Conservation (phyloP, 768 basidiomycete genomes). For the Tephrocybe rancida region DNA sequence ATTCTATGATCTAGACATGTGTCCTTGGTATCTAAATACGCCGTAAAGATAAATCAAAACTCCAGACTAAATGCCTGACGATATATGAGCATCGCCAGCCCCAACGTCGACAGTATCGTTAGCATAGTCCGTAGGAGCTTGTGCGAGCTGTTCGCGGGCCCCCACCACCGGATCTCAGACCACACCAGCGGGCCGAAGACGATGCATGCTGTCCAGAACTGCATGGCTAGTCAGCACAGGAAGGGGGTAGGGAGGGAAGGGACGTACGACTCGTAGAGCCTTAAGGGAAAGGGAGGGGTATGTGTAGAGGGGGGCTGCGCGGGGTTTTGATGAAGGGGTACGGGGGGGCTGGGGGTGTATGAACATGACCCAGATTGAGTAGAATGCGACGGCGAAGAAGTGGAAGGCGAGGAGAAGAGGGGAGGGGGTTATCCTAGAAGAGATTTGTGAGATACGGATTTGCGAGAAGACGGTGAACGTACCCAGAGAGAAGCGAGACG, state of each 20-base stretch:
- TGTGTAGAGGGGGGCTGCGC: conserved; percentile 50
- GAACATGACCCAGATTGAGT: conserved; percentile 91
- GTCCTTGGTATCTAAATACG: too few relatives aligned
- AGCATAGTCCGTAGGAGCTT: conserved; percentile 1
- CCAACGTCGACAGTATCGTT: conserved; percentile 2
- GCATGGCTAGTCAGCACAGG: conserved; percentile 2
- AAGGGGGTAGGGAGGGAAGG: conserved; percentile 1
- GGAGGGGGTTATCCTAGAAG: background rate
- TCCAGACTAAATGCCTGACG: conserved; percentile 6
- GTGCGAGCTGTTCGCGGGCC: conserved; percentile 24
- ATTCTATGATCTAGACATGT: too few relatives aligned
- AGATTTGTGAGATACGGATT: background rate
- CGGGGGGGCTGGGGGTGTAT: conserved; percentile 42
- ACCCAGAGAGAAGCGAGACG: conserved; percentile 90
- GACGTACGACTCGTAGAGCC: conserved; percentile 71
- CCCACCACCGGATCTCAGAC: conserved; percentile 84
- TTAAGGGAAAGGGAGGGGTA: conserved; percentile 71
- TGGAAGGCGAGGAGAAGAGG: conserved; percentile 82
- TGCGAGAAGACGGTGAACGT: conserved; percentile 24
- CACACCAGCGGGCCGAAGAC: conserved; percentile 89
- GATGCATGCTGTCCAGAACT: conserved; percentile 92
- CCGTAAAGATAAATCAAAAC: background rate
- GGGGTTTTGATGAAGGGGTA: conserved; percentile 36
- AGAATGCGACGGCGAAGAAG: conserved; percentile 96
- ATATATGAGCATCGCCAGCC: conserved; percentile 6